Base-by-base conservation (phyloP, 306 rosid genomes). In the Glycyrrhiza uralensis region DNA sequence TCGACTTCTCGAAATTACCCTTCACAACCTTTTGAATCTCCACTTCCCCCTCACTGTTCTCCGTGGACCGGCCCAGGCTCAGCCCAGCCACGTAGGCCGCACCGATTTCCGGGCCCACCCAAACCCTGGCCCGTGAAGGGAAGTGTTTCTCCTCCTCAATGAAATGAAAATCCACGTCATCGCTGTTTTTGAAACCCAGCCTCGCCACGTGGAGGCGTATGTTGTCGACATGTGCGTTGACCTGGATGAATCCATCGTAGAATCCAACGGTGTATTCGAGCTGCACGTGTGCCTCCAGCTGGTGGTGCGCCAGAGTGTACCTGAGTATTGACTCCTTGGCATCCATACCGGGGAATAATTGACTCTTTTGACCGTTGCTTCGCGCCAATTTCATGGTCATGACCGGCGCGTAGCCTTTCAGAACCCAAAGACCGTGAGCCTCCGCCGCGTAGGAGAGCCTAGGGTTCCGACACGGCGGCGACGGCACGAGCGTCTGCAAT, bases 31-130 rank as follows among this genome's bases (percentile, higher is more conserved):
- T 90, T 33, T 91, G 77, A 52, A 72, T 19, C 47, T 87, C 87
- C 79, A 87, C 81, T 30, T 93, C 98, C 1, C 71, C 79, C 82
- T 91, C 97, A 0, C 11, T 79, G 6, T 84, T 89, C 50, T 81
- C 81, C 19, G 98, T 86, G 13, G 98, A 91, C 29, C 94, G 87
- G 0, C 97, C 94, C 83, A 91, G 51, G 29, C 97, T 94, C 76
- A 91, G 20, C 66, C 94, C 94, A 1, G 41, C 83, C 26, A 89
- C 93, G 10, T 93, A 93, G 1, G 74, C 80, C 2, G 98, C 94
- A 26, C 98, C 96, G 0, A 94, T 83, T 51, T 94, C 97, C 0
- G 97, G 98, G 18, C 97, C 96, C 0, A 91, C 87, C 97, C 96
- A 94, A 7, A 91, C 41, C 45, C 97, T 83, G 18, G 83, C 79